Conservation (phyloP, 306 rosid genomes). For the Trifolium subterraneum region DNA sequence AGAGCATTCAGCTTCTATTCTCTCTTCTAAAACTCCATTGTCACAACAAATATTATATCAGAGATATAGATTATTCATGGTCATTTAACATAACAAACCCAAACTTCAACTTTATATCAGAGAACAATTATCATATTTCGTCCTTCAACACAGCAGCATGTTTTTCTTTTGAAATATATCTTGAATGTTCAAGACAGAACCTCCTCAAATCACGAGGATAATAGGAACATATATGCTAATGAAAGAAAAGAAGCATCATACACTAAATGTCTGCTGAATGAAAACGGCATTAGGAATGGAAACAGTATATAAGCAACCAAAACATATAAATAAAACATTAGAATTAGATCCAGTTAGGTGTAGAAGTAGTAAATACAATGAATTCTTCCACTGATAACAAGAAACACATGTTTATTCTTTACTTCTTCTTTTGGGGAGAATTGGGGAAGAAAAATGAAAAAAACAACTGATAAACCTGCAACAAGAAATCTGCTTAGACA, state of each 20-base stretch:
- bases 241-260: slow-evolving; percentile 3
- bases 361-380: slow-evolving; percentile 18
- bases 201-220: slow-evolving; percentile 31
- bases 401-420: slow-evolving; percentile 24
- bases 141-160: slow-evolving; percentile 12
- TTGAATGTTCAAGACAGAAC: slow-evolving; percentile 31
- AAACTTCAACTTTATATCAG: slow-evolving; percentile 56
- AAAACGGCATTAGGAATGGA: slow-evolving; percentile 23
- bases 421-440: slow-evolving; percentile 4
- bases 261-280: slow-evolving; percentile 34
- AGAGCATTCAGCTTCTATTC: slow-evolving; percentile 28
- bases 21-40: slow-evolving; percentile 19
- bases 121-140: slow-evolving; percentile 34
- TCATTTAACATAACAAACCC: slow-evolving; percentile 20
- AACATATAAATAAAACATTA: slow-evolving; percentile 32
- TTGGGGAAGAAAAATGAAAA: slow-evolving; percentile 1
- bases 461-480: slow-evolving; percentile 20
- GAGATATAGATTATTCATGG: slow-evolving; percentile 23
- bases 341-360: slow-evolving; percentile 4
- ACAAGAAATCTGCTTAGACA: slow-evolving; percentile 21
- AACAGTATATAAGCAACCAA: slow-evolving; percentile 28
- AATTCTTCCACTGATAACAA: slow-evolving; percentile 6
- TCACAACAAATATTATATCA: slow-evolving; percentile 29
- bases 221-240: slow-evolving; percentile 20
- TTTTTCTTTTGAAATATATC: slow-evolving; percentile 29